Base-by-base conservation (phyloP, 1,284 basidiomycete species). In the Malassezia restricta region DNA sequence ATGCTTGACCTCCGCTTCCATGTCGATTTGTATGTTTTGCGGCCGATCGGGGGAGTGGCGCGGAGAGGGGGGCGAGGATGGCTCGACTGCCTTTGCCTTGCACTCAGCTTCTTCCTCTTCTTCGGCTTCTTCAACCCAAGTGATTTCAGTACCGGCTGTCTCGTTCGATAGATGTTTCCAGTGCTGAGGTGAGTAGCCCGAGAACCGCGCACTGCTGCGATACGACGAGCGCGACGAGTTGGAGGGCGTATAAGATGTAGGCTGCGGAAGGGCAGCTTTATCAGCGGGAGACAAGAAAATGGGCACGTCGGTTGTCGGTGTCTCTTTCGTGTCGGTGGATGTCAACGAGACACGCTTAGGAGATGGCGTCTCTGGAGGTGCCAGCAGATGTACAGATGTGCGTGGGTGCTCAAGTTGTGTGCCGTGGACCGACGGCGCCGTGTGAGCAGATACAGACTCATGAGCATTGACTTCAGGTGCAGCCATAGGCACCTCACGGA, bases 161-260 rank as follows among this genome's bases (percentile, higher is more conserved):
- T 15, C 20, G 37, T 45, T 32, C 5, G 41, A 44, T 30, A 17
- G 28, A 40, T 55, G 53, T 24, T 55, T 55, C 53, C 40, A 55
- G 43, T 43, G 35, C 24, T 32, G 39, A 20, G 37, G 38, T 5
- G 30, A 30, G 31, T 50, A 42, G 43, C 29, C 42, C 11, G 53
- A 50, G 29, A 50, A 29, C 9, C 47, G 47, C 30, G 42, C 43
- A 14, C 27, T 40, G 29, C 42, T 43, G n/a, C 35, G 52, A 40
- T 43, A 49, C 20, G 52, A 54, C 14, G 52, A 54, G 27, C 52
- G 47, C 28, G 52, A 54, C 14, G 52, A 54, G 11, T 6, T 40
- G n/a, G 52, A 49, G 4, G 30, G 15, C 4, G 47, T 47, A 32
- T 49, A 49, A 4, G 37, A n/a, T 11, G 14, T 12, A 8, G 7